Conservation (phyloP, 495 filamentous ascomycete species). For the Filosporella fistucella region DNA sequence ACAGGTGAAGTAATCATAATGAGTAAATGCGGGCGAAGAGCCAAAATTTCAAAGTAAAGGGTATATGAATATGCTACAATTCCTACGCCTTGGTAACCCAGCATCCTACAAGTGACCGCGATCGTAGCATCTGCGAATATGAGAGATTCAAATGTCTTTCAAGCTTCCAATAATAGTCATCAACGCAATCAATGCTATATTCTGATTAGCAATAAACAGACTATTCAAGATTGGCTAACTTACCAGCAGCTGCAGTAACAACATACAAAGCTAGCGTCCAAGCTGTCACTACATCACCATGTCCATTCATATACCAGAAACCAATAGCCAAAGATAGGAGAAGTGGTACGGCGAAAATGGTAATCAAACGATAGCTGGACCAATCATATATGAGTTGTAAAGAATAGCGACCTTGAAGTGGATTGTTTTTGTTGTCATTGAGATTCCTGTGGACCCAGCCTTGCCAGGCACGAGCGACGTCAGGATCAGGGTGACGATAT, state of each 20-base stretch:
- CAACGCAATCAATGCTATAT: constrained; percentile 19
- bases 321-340: constrained; percentile 10
- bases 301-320: constrained; percentile 15
- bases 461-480: constrained; percentile 19
- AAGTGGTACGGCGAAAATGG: constrained; percentile 9
- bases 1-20: no score
- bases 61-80: no score
- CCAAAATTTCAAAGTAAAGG: no score
- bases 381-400: constrained; percentile 18
- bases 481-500: constrained; percentile 11
- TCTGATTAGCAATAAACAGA: no score
- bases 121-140: no score
- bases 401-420: constrained; percentile 16
- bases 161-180: constrained; percentile 20
- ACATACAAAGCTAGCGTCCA: constrained; percentile 18
- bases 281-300: constrained; percentile 17
- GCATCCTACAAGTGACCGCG: no score
- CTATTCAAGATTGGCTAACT: no score
- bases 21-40: no score
- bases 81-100: no score
- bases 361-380: constrained; percentile 16
- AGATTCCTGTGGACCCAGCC: constrained; percentile 20
- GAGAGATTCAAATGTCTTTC: constrained; percentile 21
- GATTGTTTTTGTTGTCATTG: constrained; percentile 15
- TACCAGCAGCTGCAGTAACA: constrained; percentile 20